Base-by-base conservation (phyloP, 345 rosid species). In the Garcia nutans region DNA sequence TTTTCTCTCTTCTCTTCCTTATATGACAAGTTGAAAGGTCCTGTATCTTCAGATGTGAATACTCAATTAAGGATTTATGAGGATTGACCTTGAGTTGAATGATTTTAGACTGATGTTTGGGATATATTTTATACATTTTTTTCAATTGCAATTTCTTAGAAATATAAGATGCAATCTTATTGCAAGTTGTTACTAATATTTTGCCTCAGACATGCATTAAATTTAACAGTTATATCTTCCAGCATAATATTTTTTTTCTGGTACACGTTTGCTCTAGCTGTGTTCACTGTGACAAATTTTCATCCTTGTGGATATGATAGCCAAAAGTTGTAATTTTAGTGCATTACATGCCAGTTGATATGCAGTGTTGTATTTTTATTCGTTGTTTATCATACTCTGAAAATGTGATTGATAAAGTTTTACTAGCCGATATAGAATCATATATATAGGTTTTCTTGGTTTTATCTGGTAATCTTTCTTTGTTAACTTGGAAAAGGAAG, bases 41-140 rank as follows among this genome's bases (percentile, higher is more conserved):
- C 33, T 33, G 49, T 82, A 44, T 68, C 3, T 63, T 44, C 6
- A 55, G 45, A 31, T 47, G 41, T 17, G 12, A 15, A 58, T 60
- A 28, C 49, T 44, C 69, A 64, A 47, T 3, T 63, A 20, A 56
- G 71, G 16, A 23, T 23, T 56, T 73, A 57, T 47, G 23, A 71
- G 59, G 8, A 68, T 58, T 65, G 45, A 17, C 42, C 79, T 33
- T 22, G 54, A 47, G 57, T 68, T 68, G 71, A 28, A 69, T 28
- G 67, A 62, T 47, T 50, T 70, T 65, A 63, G 28, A 67, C 24
- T 67, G 17, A 24, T 3, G 20, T 41, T 44, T 65, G 2, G 26
- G 17, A 12, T n/a, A 26, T 3, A 12, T 41, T 15, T 58, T 72
- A 22, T 50, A 13, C 55, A 37, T 37, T 37, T 50, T 37, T 50